Evolutionary conservation across 2,329 filamentous ascomycete species (phyloP).

Genomic region (Sclerotinia glacialis): DNA sequence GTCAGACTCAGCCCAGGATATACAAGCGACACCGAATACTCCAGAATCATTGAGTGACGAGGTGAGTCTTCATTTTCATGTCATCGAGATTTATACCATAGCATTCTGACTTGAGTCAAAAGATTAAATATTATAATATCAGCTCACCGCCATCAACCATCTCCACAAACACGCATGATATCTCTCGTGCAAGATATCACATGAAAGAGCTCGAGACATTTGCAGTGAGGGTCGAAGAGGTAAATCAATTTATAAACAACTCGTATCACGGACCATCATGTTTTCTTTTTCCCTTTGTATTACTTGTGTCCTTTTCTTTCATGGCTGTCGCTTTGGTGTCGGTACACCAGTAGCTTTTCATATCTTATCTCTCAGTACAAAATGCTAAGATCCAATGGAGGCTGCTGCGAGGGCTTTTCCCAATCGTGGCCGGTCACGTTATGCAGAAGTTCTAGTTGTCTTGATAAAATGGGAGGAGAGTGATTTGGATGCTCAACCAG

Average conservation of each 20-base stretch:
- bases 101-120: constrained; percentile 6
- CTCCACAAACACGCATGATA: constrained; percentile 26
- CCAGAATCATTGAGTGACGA: constrained; percentile 21
- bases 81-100: background rate
- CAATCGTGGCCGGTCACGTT: constrained; percentile 29
- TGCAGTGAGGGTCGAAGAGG: constrained; percentile 25
- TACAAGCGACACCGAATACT: constrained; percentile 19
- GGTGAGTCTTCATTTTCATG: constrained; percentile 14
- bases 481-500: constrained; percentile 26
- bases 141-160: constrained; percentile 22
- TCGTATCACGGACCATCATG: constrained; percentile 16
- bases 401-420: constrained; percentile 32
- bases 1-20: constrained; percentile 19
- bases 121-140: constrained; percentile 13
- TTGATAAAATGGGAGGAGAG: constrained; percentile 33
- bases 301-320: constrained; percentile 11
- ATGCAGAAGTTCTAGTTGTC: constrained; percentile 30
- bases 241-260: constrained; percentile 15
- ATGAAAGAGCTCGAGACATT: constrained; percentile 25
- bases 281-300: constrained; percentile 10
- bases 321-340: background rate
- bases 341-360: constrained; percentile 4
- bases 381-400: constrained; percentile 25
- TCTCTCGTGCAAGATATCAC: constrained; percentile 25
- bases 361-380: constrained; percentile 15